Evolutionary conservation across 495 filamentous ascomycete genomes (phyloP).

Genomic region (Penicillium pulvis): DNA sequence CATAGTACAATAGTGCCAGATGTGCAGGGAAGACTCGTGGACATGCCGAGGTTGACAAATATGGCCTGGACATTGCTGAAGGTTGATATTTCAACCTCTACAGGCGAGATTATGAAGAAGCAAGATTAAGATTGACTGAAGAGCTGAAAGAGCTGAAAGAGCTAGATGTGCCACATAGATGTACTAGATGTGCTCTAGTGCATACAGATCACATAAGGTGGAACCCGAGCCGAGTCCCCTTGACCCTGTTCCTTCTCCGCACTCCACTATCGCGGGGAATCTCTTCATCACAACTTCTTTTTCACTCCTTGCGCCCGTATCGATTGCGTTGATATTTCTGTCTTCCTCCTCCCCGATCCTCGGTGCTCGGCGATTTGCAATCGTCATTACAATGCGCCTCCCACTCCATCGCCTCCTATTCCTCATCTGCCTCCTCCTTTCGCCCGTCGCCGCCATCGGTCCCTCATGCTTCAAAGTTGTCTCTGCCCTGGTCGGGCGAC

Average conservation of each 20-base stretch:
- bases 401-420: slow-evolving; percentile 20
- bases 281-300: background rate
- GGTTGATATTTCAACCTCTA: no score
- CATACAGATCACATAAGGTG: no score
- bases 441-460: slow-evolving; percentile 33
- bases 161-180: no score
- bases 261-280: background rate
- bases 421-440: slow-evolving; percentile 24
- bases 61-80: no score
- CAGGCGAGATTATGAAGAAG: no score
- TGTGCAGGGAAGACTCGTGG: no score
- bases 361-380: background rate
- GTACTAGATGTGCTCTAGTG: no score
- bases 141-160: no score
- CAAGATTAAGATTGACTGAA: no score
- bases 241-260: background rate
- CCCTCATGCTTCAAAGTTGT: slow-evolving; percentile 43
- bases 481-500: slow-evolving; percentile 38
- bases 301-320: background rate
- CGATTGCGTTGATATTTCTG: background rate
- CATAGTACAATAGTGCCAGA: no score
- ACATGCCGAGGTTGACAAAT: no score
- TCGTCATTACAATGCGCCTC: slow-evolving; percentile 19
- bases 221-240: background rate
- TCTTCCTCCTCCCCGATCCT: background rate